Percentiles rank a stretch among this genome's conserved stretches.
These are phyloP conservation scores for Chaetothyriales sp. DNA, from an alignment of 2,329 filamentous ascomycete species.

Conservation along the genomic window DNA sequence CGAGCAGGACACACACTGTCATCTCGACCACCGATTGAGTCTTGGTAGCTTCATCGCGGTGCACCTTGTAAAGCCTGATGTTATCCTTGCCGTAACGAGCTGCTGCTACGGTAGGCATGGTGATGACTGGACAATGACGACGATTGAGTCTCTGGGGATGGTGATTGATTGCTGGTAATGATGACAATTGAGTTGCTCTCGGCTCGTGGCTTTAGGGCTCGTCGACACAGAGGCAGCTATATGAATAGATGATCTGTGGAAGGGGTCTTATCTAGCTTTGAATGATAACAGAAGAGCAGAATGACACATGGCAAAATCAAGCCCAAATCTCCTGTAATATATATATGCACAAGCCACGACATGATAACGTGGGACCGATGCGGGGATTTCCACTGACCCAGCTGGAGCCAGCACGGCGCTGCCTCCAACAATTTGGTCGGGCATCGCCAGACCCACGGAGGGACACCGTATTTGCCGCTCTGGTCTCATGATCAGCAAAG, in stretches of 20 bases:
- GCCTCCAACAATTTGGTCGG: too few relatives aligned
- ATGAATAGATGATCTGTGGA: not conserved
- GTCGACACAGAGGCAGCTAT: not conserved
- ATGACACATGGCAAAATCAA: not conserved
- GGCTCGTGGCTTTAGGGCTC: not conserved
- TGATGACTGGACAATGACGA: not conserved
- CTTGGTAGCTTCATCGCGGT: slow-evolving; percentile 61
- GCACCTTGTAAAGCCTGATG: slow-evolving; percentile 91
- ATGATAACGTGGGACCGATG: not conserved
- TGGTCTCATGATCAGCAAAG: too few relatives aligned
- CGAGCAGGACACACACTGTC: slow-evolving; percentile 82
- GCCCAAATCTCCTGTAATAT: not conserved
- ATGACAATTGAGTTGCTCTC: not conserved
- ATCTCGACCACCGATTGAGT: slow-evolving; percentile 83
- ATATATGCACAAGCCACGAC: too few relatives aligned
- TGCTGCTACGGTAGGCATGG: slow-evolving; percentile 28
- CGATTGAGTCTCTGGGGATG: not conserved
- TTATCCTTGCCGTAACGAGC: slow-evolving; percentile 64
- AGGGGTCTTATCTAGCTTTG: not conserved
- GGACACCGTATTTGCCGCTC: too few relatives aligned
- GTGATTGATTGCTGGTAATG: not conserved
- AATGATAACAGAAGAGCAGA: not conserved
- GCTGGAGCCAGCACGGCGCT: too few relatives aligned
- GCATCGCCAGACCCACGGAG: too few relatives aligned
- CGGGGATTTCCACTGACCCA: not conserved